Evolutionary conservation across 176 grass and related monocot genomes (phyloP), one percentile per base, ranked within the genome.

Genomic region (Raddia guianensis): DNA sequence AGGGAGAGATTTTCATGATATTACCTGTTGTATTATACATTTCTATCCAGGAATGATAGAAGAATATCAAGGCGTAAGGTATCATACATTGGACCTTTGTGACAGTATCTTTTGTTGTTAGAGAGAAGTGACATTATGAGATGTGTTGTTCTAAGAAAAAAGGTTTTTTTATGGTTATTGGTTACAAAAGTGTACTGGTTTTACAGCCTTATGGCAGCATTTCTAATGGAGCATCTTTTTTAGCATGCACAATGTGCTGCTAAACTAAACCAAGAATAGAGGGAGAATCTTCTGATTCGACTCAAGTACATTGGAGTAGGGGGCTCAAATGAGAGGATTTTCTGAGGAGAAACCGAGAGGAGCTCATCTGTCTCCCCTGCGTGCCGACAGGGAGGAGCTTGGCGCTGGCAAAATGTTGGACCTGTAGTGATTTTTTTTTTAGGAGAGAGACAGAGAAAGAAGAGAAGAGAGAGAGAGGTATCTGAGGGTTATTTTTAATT

Each of bases 71-170:
- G 51, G 72, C 18, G 9, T 54, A 43, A 62, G 7, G 13, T 62
- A 21, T 15, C 19, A 49, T 13, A 66, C 47, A 75, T 45, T 62
- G n/a, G 63, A 73, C 49, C 18, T 86, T 44, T 66, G 18, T 50
- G 37, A 44, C 49, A 5, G 2, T 53, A 33, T 8, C 3, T 75
- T 80, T 27, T 72, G 0, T 63, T 80, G 62, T 9, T 27, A 43
- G 13, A 68, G 13, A 80, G 43, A 57, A 50, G 34, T 73, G 21
- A 15, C 4, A 1, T 61, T 9, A 61, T 20, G 42, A 43, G 27
- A 49, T 50, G 18, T 67, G 37, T 34, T 74, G 40, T 75, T 68
- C 34, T 21, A 84, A 53, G 18, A 37, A 19, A 68, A 27, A 2
- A 40, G 37, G 2, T 40, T 40, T 40, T 40, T 57, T 2, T 78